Base-by-base conservation (phyloP, 306 rosid genomes). In the Fragaria nilgerrensis region DNA sequence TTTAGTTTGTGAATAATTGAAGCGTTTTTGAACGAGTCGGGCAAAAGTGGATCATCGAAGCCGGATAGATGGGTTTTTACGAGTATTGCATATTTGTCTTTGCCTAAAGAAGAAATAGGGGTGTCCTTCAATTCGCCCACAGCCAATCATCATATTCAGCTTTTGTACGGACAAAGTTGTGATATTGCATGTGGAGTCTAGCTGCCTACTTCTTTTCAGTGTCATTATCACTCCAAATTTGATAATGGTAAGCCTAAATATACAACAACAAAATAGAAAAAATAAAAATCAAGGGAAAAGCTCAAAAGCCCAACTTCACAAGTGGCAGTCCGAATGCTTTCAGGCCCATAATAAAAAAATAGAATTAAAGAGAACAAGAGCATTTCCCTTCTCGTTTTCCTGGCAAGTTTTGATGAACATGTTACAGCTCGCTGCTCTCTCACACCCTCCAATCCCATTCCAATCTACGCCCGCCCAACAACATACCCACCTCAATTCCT, bases 361-460 rank as follows among this genome's bases (percentile, higher is more conserved):
- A n/a, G 6, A 50, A 50, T 7, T 0, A 5, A 2, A 15, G 5
- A 15, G 17, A 50, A 19, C 1, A 5, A 19, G 1, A 1, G 2
- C 9, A 2, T 47, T 47, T 4, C 52, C 17, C 19, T 48, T 48
- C 2, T 10, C 25, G 2, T 29, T 32, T 29, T 5, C 43, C 64
- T 12, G 64, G 14, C 2, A 55, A 73, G 22, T 6, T 73, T 55
- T 15, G 37, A 55, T 22, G 37, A 36, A 39, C 15, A 56, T 56
- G 77, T 58, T 58, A 8, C 37, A 23, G 77, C 68, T 73, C 41
- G 29, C 68, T 56, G 39, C 55, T 22, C 39, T 39, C 77, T 39
- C 77, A 2, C 19, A 7, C 10, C 68, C 39, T 6, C 50, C 77
- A 73, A 53, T 73, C 67, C 39, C 32, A 47, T 9, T 48, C 19